Conservation (phyloP, 1,284 basidiomycete genomes). For the Ceratobasidium sp. region DNA sequence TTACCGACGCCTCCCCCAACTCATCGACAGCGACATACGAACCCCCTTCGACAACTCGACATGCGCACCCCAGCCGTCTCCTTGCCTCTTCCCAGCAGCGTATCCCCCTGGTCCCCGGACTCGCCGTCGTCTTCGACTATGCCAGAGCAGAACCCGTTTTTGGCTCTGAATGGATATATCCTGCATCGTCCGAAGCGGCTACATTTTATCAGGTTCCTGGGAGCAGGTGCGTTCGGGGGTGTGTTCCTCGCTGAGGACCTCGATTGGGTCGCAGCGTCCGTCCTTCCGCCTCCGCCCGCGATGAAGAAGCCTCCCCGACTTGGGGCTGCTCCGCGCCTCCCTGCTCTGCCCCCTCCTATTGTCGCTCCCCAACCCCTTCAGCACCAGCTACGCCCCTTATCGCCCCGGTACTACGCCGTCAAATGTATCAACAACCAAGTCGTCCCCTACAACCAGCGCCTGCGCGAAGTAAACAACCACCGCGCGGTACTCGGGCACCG, state of each 20-base stretch:
- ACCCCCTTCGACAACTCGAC: too few species aligned
- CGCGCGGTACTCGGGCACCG: neutral
- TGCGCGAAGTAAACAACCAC: neutral
- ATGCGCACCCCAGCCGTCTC: too few species aligned
- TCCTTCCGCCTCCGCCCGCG: neutral
- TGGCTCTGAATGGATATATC: neutral
- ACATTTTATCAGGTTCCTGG: neutral
- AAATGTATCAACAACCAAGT: neutral
- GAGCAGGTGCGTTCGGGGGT: neutral
- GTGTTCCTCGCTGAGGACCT: neutral
- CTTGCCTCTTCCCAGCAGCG: too few species aligned
- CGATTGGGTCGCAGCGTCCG: neutral
- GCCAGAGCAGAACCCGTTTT: too few species aligned
- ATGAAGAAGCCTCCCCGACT: neutral
- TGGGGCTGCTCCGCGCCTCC: too few species aligned
- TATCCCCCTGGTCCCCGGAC: too few species aligned
- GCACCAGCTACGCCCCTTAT: too few species aligned
- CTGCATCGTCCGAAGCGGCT: neutral
- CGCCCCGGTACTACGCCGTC: neutral
- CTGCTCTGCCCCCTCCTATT: too few species aligned
- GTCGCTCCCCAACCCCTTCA: too few species aligned
- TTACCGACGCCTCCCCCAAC: too few species aligned
- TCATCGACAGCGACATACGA: too few species aligned
- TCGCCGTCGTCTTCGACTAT: too few species aligned
- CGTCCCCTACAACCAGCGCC: neutral